These are phyloP conservation scores for Infundibulicybe gibba DNA, from an alignment of 768 basidiomycete species.

Conservation along the genomic window DNA sequence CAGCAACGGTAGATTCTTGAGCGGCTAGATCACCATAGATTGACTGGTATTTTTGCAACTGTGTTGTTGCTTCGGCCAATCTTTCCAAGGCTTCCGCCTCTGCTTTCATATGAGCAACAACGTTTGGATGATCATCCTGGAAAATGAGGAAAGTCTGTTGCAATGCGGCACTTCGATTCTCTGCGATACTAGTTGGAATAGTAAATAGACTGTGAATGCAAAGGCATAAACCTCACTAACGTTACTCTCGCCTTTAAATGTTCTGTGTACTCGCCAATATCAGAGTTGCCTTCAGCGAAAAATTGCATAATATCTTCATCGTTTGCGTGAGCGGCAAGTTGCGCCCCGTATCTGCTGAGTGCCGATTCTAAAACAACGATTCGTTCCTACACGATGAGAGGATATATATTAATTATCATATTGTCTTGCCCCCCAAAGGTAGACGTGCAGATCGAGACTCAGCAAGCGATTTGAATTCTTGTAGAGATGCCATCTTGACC, in stretches of 20 bases:
- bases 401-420: conserved; percentile 6
- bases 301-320: conserved; percentile 72
- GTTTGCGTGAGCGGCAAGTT: conserved; percentile 70
- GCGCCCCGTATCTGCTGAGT: conserved; percentile 64
- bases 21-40: conserved; percentile 57
- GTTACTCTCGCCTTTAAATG: conserved; percentile 49
- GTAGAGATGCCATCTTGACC: conserved; percentile 51
- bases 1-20: conserved; percentile 45
- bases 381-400: conserved; percentile 51
- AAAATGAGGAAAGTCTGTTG: conserved; percentile 49
- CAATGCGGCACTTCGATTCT: conserved; percentile 44
- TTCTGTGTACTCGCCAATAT: conserved; percentile 48
- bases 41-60: conserved; percentile 59
- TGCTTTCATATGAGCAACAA: conserved; percentile 41
- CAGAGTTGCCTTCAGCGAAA: conserved; percentile 53
- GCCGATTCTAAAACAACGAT: conserved; percentile 71
- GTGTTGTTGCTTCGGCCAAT: conserved; percentile 37
- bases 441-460: conserved; percentile 54
- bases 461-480: conserved; percentile 64
- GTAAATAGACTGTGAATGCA: conserved; percentile 10
- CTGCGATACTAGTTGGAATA: conserved; percentile 41
- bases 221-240: conserved; percentile 33
- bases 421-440: no score
- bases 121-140: conserved; percentile 49
- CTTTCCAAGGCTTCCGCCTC: conserved; percentile 50